Percentiles rank a stretch among this genome's conserved stretches.
These are phyloP conservation scores for Fusarium proliferatum DNA, from an alignment of 2,329 filamentous ascomycete genomes.

Conservation along the genomic window DNA sequence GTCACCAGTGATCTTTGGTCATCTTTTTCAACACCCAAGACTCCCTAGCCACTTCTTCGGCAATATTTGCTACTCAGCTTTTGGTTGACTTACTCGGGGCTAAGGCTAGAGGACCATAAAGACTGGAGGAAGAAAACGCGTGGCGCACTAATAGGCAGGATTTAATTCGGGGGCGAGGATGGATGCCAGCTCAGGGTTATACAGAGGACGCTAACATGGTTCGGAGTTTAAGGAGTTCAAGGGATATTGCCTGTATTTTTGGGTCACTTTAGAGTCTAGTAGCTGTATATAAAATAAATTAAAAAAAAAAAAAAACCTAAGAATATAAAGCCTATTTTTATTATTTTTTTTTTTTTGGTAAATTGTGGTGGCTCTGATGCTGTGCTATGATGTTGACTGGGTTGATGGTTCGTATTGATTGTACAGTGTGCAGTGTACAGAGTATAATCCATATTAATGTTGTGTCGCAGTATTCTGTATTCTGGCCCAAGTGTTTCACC, in stretches of 20 bases:
- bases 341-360: neutral
- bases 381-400: neutral
- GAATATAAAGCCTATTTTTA: neutral
- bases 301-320: neutral
- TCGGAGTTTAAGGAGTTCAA: constrained; percentile 2
- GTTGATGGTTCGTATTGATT: neutral
- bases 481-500: neutral
- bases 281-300: neutral
- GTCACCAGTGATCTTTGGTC: constrained; percentile 2
- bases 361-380: neutral
- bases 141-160: constrained; percentile 25
- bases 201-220: constrained; percentile 5
- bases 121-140: constrained; percentile 23
- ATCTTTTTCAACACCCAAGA: constrained; percentile 7
- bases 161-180: constrained; percentile 13
- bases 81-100: constrained; percentile 28
- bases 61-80: constrained; percentile 13
- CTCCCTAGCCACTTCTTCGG: constrained; percentile 12
- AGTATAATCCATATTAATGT: neutral
- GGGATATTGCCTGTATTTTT: neutral
- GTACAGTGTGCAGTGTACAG: neutral
- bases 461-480: neutral
- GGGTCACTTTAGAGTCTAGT: neutral
- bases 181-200: constrained; percentile 13
- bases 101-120: constrained; percentile 29